These are phyloP conservation scores for Vigna reflexopilosa DNA, from an alignment of 306 rosid species.

Conservation along the genomic window DNA sequence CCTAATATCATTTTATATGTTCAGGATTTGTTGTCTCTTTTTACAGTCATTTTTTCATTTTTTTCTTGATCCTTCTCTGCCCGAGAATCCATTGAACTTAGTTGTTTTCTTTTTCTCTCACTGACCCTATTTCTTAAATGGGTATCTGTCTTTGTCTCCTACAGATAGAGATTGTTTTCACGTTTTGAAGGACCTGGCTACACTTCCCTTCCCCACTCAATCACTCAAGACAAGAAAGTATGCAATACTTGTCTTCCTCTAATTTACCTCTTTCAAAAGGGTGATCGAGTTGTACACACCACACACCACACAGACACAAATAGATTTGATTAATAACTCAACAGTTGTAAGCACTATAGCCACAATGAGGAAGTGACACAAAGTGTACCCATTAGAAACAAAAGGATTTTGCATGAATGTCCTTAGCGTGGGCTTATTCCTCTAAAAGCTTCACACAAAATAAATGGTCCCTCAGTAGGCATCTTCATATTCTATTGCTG, in stretches of 20 bases:
- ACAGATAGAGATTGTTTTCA: slow-evolving; percentile 60
- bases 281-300: no score
- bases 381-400: slow-evolving; percentile 16
- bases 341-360: no score
- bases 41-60: slow-evolving; percentile 39
- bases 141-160: slow-evolving; percentile 68
- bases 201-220: slow-evolving; percentile 31
- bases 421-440: slow-evolving; percentile 55
- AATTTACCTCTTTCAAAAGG: no score
- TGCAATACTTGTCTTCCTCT: not conserved
- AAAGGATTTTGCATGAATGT: slow-evolving; percentile 50
- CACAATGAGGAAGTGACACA: no score
- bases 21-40: slow-evolving; percentile 46
- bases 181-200: slow-evolving; percentile 50
- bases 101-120: slow-evolving; percentile 41
- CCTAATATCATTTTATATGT: slow-evolving; percentile 43
- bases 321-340: no score
- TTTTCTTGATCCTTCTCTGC: slow-evolving; percentile 51
- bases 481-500: slow-evolving; percentile 50
- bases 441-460: slow-evolving; percentile 52
- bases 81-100: slow-evolving; percentile 46
- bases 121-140: slow-evolving; percentile 62
- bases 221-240: slow-evolving; percentile 48
- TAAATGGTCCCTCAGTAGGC: slow-evolving; percentile 53
- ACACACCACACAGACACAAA: no score